phyloP scores from a whole-genome alignment of 768 basidiomycete species.

The Phallus indusiatus region DNA sequence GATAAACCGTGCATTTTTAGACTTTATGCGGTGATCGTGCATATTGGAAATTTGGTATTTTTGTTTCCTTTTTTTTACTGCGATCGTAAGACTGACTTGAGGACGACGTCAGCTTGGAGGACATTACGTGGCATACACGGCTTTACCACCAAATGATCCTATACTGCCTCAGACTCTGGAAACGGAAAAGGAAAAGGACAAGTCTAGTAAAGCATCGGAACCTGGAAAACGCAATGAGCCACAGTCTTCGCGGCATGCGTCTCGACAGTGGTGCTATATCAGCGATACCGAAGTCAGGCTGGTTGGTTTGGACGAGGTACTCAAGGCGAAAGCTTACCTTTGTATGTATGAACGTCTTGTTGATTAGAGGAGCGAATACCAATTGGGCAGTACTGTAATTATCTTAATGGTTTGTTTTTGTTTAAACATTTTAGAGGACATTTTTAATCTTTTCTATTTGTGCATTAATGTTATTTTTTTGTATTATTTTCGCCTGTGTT shows the following conservation, averaged over 20 bases:
- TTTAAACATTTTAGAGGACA: too few relatives aligned
- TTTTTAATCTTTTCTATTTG: too few relatives aligned
- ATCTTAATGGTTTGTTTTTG: too few relatives aligned
- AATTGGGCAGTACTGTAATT: too few relatives aligned
- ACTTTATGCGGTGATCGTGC: conserved; percentile 75
- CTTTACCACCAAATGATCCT: conserved; percentile 39
- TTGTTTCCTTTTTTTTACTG: neutral
- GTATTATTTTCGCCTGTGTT: too few relatives aligned
- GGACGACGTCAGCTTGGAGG: conserved; percentile 55
- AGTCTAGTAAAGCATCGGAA: neutral
- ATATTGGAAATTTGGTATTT: conserved; percentile 78
- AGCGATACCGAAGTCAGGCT: conserved; percentile 83
- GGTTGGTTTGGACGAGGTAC: conserved; percentile 76
- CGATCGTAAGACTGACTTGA: neutral
- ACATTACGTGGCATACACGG: conserved; percentile 82
- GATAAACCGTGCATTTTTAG: conserved; percentile 47
- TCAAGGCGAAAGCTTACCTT: conserved; percentile 86
- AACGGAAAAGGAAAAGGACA: neutral
- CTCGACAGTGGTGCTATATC: conserved; percentile 81
- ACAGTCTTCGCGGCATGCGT: neutral
- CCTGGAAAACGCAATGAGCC: neutral
- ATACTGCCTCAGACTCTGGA: neutral
- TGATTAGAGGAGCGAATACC: neutral
- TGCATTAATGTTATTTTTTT: too few relatives aligned
- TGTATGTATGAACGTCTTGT: conserved; percentile 79